Evolutionary conservation across 345 rosid species (phyloP), one percentile per base, ranked within the genome.

Genomic region (Citropsis articulata): DNA sequence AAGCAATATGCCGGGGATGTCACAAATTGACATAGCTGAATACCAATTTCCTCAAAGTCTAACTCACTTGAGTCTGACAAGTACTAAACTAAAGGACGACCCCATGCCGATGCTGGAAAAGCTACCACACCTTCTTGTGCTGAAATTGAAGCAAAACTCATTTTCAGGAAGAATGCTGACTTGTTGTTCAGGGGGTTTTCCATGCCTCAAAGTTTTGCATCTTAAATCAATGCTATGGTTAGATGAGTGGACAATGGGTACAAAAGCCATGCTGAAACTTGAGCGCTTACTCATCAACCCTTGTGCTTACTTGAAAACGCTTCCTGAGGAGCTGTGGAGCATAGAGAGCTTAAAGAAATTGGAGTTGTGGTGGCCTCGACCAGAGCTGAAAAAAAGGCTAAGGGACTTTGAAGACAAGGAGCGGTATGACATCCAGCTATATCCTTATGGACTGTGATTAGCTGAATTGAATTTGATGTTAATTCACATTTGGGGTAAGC

Each of bases 301-400:
- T 12, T 69, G 72, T 19, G 40, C 61, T 50, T 50, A 70, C 61
- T 53, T 72, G 21, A 59, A 28, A 35, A 7, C 19, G 33, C 35
- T 72, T 72, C 33, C 76, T 14, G 55, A 59, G n/a, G 53, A 59
- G 76, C 53, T 72, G 8, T 57, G 53, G 66, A 22, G n/a, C 50
- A 35, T 35, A 1, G 33, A 36, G 76, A 57, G 66, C 31, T 35
- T 57, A 22, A 2, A 4, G 14, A 35, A 72, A 57, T 22, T 72
- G 66, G 53, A 57, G 53, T 57, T 72, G 59, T 59, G 66, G 53
- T 72, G 35, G 66, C 66, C 66, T 13, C 65, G 14, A 7, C 66
- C 35, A 14, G 66, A 72, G 28, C 42, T 72, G 7, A 72, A 36
- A 36, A 25, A 72, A 33, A 72, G 9, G 14, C 9, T 59, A 2